Base-by-base conservation (phyloP, 768 basidiomycete species). In the Mycena filopes region DNA sequence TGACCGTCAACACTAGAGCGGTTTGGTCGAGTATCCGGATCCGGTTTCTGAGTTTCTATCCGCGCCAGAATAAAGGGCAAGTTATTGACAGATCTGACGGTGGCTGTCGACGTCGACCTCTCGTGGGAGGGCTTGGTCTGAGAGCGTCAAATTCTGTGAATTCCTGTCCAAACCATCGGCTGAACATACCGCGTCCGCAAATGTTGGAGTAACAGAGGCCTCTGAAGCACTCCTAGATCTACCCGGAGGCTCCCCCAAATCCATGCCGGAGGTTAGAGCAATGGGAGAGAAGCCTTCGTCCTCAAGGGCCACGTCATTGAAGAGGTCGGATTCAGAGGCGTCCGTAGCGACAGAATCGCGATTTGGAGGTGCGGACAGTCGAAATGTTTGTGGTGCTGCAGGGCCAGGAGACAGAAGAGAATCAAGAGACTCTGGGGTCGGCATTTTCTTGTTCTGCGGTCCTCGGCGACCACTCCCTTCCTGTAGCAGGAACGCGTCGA, bases 271-370 rank as follows among this genome's bases (percentile, higher is more conserved):
- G n/a, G 79, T 78, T 40, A 81, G 70, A 25, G 78, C 75, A 40
- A 82, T 72, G 9, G 83, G 75, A 29, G 81, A 80, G 54, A 82
- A 78, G 36, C 68, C 56, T 23, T 85, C 84, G 60, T 87, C 85
- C 62, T 86, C 84, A 11, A 87, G 78, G 36, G 82, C 85, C 69
- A 88, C 81, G 60, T 92, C 89, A 67, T 89, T 90, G 70, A 89
- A 85, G 70, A 89, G 85, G 68, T 90, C 90, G 20, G 88, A 84
- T 36, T 36, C 36, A 36, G 36, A 36, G 36, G 36, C 36, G 54
- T 84, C 84, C 5, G 86, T 82, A 28, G 85, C 60, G 48, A 66
- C 59, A 12, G 60, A 61, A 38, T 66, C 65, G 26, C 65, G 47
- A 21, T 36, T 36, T 36, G 36, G 36, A 15, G 36, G 36, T 36